Evolutionary conservation across 306 rosid species (phyloP), one percentile per base, ranked within the genome.

Genomic region (Ormosia semicastrata): DNA sequence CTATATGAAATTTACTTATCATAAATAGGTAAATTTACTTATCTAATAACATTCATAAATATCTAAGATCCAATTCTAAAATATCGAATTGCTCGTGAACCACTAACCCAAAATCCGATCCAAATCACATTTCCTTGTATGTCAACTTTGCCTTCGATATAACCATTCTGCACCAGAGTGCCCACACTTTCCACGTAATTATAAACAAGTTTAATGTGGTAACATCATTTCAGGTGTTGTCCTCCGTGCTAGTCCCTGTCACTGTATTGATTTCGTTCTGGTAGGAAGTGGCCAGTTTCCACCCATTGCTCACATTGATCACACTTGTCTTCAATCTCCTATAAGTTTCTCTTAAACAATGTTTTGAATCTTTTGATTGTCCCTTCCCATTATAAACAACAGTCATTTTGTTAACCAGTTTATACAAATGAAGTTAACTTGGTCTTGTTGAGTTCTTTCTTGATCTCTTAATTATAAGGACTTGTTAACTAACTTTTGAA

Each of bases 241-340:
- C 39, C 11, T 76, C 9, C 29, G 17, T 43, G 37, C 37, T 53
- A 71, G 83, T 73, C 75, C 39, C 63, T 56, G 37, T 78, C 80
- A 8, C 53, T 59, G 68, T 66, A 64, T 83, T 76, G 13, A 82
- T 44, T 76, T 34, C 6, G 36, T 9, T 68, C 57, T 58, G 39
- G 24, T 33, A 13, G 54, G 52, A 13, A 66, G 68, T 24, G 60
- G 7, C 54, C 59, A 43, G 33, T 64, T 65, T 77, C 41, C 12
- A 9, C 46, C 17, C 33, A 46, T 57, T 30, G 57, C 49, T 39
- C 37, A 37, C 76, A 75, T 7, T 44, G 4, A 56, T 37, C n/a
- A 49, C 57, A 10, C 69, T 40, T 63, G 47, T 40, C 24, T 15
- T 39, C 10, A 62, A 30, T 53, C 47, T 60, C 53, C 30, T 56